phyloP scores from a whole-genome alignment of 1,284 basidiomycete species.

The Serendipita sp. region DNA sequence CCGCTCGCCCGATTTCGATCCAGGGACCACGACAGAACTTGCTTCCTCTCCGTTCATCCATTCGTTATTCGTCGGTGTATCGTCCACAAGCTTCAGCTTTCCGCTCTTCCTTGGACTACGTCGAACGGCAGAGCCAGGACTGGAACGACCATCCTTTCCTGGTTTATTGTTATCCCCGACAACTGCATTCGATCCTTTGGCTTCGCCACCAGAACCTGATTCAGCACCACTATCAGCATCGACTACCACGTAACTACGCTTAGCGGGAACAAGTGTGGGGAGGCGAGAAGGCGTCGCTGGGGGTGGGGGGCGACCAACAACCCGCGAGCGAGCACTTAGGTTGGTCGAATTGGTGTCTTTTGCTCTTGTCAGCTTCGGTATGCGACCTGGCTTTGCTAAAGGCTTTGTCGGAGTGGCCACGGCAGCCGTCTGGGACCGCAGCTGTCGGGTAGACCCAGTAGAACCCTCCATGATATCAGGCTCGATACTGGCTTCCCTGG shows the following conservation, averaged over 20 bases:
- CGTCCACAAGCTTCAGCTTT: conserved; percentile 3
- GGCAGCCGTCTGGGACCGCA: conserved; percentile 16
- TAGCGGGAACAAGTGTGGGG: conserved; percentile 40
- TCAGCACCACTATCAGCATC: conserved; percentile 32
- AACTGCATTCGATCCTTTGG: conserved; percentile 4
- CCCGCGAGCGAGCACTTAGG: neutral
- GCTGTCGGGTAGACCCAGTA: conserved; percentile 18
- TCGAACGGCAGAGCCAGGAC: neutral
- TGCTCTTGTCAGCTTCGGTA: conserved; percentile 15
- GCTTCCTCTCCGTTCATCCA: conserved; percentile 58
- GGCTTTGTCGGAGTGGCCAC: conserved; percentile 26
- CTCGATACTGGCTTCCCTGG: neutral
- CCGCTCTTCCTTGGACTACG: conserved; percentile 5
- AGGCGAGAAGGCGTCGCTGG: conserved; percentile 58
- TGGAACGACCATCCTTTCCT: conserved; percentile 23
- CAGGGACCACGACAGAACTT: conserved; percentile 44
- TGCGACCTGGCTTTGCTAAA: conserved; percentile 22
- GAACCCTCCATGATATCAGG: conserved; percentile 35
- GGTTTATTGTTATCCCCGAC: conserved; percentile 12
- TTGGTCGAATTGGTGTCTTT: neutral
- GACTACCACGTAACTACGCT: conserved; percentile 35
- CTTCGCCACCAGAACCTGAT: neutral
- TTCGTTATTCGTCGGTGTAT: conserved; percentile 31
- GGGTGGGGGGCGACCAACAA: conserved; percentile 23
- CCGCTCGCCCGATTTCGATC: conserved; percentile 44